Base-by-base conservation (phyloP, 305 asterid genomes). In the Fraxinus baroniana region DNA sequence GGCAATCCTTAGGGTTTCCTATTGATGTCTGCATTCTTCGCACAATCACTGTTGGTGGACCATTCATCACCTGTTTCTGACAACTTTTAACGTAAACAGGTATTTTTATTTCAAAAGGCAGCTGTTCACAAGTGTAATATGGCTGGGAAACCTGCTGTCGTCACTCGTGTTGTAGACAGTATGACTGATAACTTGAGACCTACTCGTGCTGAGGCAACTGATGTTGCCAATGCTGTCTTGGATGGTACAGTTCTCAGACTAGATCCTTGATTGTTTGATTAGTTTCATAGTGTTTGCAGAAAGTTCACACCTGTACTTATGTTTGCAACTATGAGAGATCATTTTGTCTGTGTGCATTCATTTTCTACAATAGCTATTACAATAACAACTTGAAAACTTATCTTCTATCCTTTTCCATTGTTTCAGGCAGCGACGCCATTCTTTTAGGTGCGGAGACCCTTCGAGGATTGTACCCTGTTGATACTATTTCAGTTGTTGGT, bases 191-290 rank as follows among this genome's bases (percentile, higher is more conserved):
- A 93, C 87, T 85, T 93, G 83, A 89, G 98, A 80, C 98, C 98
- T 26, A 95, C 98, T 81, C 98, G 98, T 88, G 98, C 98, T 22
- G 98, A 95, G 91, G 98, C 98, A 77, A 95, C 98, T 82, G 98
- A 95, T 88, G 97, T 95, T 74, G 98, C 98, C 70, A 95, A 93
- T 79, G 97, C 97, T 77, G 97, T 93, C 24, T 92, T 95, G 70
- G 98, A 93, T 87, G 98, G 97, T 93, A 91, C 60, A 33, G 33
- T 82, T 84, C 78, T 79, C 60, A 70, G 35, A 74, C 33, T 24
- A 77, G 68, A 55, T 28, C 81, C 75, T 49, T 17, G 39, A 32
- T 77, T 78, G 18, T 77, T 70, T 39, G 37, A 28, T 74, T 84
- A 33, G 73, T 77, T 83, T 83, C 76, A 78, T 33, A 55, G 24